Evolutionary conservation across 805 yeast genomes (phyloP).

Genomic region (Yarrowia divulgata): DNA sequence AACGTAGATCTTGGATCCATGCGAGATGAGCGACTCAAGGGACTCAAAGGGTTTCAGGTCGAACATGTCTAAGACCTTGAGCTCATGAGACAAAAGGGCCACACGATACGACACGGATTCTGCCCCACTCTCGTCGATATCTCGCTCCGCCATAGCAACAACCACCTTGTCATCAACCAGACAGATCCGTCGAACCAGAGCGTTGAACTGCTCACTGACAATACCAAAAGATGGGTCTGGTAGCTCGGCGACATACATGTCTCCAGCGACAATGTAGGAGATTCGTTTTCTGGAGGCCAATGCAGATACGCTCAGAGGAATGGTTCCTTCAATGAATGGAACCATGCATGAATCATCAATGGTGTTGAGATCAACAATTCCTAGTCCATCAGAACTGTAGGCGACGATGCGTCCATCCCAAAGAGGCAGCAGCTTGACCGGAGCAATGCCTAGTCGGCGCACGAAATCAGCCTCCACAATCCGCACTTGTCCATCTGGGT

Average conservation of each 20-base stretch:
- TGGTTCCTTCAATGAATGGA: conserved; percentile 19
- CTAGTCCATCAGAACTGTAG: conserved; percentile 18
- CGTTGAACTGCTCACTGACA: conserved; percentile 32
- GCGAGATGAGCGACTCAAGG: conserved; percentile 9
- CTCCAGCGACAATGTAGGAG: conserved; percentile 18
- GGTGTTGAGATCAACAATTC: neutral
- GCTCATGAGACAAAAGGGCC: conserved; percentile 8
- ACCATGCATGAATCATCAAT: conserved; percentile 8
- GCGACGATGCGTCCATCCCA: conserved; percentile 22
- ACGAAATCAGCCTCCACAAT: conserved; percentile 8
- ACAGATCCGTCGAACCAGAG: conserved; percentile 23
- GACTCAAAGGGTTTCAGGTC: conserved; percentile 21
- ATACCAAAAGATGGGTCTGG: neutral
- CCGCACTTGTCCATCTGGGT: conserved; percentile 11
- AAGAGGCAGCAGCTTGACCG: conserved; percentile 6
- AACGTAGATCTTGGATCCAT: conserved; percentile 1
- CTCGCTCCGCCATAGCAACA: conserved; percentile 28
- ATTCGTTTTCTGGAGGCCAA: neutral
- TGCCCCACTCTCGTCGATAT: conserved; percentile 15
- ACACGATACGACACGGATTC: conserved; percentile 11
- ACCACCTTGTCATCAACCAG: conserved; percentile 7
- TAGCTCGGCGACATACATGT: conserved; percentile 19
- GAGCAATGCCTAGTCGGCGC: conserved; percentile 18
- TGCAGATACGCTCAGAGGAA: conserved; percentile 21
- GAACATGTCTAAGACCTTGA: conserved; percentile 26